phyloP scores from a whole-genome alignment of 202 grass and related monocot genomes.

The Zizania palustris region DNA sequence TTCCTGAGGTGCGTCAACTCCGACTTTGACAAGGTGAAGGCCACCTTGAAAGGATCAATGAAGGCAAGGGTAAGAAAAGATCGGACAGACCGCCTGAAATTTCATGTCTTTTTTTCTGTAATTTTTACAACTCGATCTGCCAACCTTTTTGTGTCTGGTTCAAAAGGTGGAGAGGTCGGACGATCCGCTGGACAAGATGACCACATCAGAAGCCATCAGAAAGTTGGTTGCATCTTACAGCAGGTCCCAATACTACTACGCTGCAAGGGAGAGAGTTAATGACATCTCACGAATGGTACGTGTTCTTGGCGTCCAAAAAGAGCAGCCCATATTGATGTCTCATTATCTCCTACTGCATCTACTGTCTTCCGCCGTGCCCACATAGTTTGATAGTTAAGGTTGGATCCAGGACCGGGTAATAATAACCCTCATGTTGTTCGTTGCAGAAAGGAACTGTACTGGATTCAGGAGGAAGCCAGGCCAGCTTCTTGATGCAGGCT shows the following conservation, averaged over 20 bases:
- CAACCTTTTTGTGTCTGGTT: not conserved
- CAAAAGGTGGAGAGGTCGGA: constrained; percentile 69
- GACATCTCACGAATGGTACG: constrained; percentile 80
- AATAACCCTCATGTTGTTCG: constrained; percentile 26
- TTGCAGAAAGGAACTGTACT: constrained; percentile 88
- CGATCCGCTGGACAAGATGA: constrained; percentile 84
- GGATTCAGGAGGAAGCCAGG: constrained; percentile 85
- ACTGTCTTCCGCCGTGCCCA: not conserved
- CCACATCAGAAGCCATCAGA: constrained; percentile 78
- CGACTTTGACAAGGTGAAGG: too few species aligned
- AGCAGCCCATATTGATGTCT: not conserved
- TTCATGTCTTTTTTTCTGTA: too few species aligned
- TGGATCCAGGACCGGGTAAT: not conserved
- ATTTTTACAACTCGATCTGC: not conserved
- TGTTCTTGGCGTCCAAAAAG: constrained; percentile 7
- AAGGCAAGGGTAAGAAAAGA: too few species aligned
- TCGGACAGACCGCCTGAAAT: too few species aligned
- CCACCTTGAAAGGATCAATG: too few species aligned
- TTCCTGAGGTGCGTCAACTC: too few species aligned
- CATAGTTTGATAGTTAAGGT: constrained; percentile 15
- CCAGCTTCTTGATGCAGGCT: constrained; percentile 95
- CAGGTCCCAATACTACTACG: constrained; percentile 67
- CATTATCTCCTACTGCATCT: not conserved
- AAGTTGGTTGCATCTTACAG: constrained; percentile 65
- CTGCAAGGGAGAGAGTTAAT: constrained; percentile 77